These are phyloP conservation scores for Rubia balearica DNA, from an alignment of 305 asterid genomes.

Conservation along the genomic window DNA sequence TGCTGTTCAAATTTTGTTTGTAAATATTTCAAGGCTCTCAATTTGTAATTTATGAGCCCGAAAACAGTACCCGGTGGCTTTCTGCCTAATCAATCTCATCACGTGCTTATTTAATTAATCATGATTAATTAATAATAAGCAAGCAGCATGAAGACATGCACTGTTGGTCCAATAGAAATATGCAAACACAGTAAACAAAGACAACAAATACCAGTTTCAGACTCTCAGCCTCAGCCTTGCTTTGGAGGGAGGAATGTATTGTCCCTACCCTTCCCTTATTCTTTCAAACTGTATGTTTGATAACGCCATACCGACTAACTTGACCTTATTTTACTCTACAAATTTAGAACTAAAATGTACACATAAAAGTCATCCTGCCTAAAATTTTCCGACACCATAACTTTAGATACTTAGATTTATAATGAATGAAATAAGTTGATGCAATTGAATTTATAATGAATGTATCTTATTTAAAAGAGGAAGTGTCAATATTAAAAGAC, in stretches of 20 bases:
- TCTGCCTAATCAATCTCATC: not conserved
- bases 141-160: not conserved
- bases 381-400: no score
- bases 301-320: conserved; percentile 17
- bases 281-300: conserved; percentile 13
- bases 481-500: no score
- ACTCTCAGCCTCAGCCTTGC: conserved; percentile 14
- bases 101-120: not conserved
- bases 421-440: no score
- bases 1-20: no score
- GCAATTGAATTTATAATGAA: no score
- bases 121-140: not conserved
- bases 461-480: no score
- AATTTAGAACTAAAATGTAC: not conserved
- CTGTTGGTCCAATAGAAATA: not conserved
- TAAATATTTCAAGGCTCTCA: no score
- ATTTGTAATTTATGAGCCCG: no score
- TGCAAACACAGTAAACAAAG: not conserved
- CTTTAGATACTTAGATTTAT: no score
- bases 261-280: conserved; percentile 10
- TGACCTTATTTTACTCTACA: conserved; percentile 5
- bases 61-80: not conserved
- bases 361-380: no score
- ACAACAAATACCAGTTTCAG: not conserved
- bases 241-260: conserved; percentile 17